phyloP scores from a whole-genome alignment of 805 yeast genomes.

The Ogataea naganishii region DNA sequence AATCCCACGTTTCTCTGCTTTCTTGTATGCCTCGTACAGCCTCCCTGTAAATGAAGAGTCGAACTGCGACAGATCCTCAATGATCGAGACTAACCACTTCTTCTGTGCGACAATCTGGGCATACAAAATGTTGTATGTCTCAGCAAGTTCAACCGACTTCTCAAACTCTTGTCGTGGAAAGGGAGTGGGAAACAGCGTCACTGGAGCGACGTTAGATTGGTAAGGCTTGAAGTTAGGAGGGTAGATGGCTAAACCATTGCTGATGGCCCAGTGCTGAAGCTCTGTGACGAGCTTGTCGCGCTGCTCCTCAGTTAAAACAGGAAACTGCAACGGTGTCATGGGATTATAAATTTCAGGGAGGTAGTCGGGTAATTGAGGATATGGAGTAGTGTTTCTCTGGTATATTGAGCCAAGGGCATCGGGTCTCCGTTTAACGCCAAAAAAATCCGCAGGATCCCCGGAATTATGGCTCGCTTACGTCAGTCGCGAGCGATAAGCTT shows the following conservation, averaged over 20 bases:
- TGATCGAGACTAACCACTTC: conserved; percentile 53
- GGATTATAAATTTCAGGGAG: too few relatives aligned
- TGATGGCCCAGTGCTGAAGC: conserved; percentile 79
- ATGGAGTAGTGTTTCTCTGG: too few relatives aligned
- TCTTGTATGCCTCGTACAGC: conserved; percentile 50
- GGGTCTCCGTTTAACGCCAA: too few relatives aligned
- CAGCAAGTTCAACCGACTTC: conserved; percentile 59
- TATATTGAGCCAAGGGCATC: too few relatives aligned
- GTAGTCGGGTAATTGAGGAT: too few relatives aligned
- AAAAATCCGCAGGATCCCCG: too few relatives aligned
- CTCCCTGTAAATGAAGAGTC: conserved; percentile 80
- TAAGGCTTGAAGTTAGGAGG: conserved; percentile 44
- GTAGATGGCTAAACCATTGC: conserved; percentile 78
- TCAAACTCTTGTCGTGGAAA: conserved; percentile 62
- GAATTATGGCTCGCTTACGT: too few relatives aligned
- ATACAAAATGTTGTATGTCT: conserved; percentile 64
- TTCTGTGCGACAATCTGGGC: conserved; percentile 51
- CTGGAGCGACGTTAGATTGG: conserved; percentile 65
- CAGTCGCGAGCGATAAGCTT: too few relatives aligned
- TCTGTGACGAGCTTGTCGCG: too few relatives aligned
- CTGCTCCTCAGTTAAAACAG: too few relatives aligned
- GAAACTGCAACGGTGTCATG: too few relatives aligned
- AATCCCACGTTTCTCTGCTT: conserved; percentile 39
- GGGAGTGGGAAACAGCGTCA: conserved; percentile 87
- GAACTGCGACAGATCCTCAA: conserved; percentile 43